phyloP scores from a whole-genome alignment of 345 rosid species.

The Hypericum androsaemum region DNA sequence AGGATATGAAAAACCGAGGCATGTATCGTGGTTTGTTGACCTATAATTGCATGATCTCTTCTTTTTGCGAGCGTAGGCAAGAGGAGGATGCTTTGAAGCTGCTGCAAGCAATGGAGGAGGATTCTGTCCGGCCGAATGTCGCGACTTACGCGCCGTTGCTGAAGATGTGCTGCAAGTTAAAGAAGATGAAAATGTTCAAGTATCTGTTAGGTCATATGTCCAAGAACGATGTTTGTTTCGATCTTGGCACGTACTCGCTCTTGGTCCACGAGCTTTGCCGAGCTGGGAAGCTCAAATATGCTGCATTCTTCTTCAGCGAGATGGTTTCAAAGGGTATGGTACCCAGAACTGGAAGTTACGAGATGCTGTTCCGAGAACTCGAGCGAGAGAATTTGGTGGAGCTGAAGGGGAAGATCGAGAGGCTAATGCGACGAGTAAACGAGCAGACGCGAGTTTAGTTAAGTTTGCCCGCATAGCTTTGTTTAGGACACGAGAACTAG shows the following conservation, averaged over 20 bases:
- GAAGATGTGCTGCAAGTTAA: conserved; percentile 67
- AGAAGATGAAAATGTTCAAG: conserved; percentile 54
- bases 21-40: conserved; percentile 38
- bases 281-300: conserved; percentile 50
- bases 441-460: background rate
- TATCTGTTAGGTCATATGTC: conserved; percentile 56
- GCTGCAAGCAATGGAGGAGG: conserved; percentile 58
- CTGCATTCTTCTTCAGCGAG: conserved; percentile 62
- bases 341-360: conserved; percentile 40
- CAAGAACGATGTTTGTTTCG: conserved; percentile 49
- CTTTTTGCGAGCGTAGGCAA: conserved; percentile 38
- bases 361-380: conserved; percentile 42
- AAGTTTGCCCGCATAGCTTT: conserved; percentile 9
- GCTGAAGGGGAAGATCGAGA: conserved; percentile 37
- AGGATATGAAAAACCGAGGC: conserved; percentile 69
- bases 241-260: conserved; percentile 45
- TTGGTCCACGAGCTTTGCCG: conserved; percentile 46
- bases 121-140: conserved; percentile 45
- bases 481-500: no score
- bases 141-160: conserved; percentile 52
- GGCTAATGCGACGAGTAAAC: conserved; percentile 25
- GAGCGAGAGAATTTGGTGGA: conserved; percentile 36
- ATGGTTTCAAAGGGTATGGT: conserved; percentile 51
- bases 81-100: conserved; percentile 55
- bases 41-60: conserved; percentile 51